Conservation (phyloP, 1,284 basidiomycete species). For the Austroboletus niveus region DNA sequence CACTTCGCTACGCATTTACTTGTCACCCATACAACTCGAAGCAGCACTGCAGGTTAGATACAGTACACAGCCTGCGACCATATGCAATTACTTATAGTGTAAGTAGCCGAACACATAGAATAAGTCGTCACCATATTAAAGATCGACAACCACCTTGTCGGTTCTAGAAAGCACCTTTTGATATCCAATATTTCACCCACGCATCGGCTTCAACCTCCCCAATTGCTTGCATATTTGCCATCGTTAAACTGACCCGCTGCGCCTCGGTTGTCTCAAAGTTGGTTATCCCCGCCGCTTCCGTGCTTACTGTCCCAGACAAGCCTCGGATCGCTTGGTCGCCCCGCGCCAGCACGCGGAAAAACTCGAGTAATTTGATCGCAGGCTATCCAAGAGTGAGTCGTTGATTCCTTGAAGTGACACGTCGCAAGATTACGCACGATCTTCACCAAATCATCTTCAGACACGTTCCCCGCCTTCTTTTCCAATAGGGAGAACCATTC, state of each 20-base stretch:
- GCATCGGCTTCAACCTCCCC: conserved; percentile 20
- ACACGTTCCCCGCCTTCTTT: background rate
- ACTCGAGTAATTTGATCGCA: background rate
- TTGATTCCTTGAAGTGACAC: no score
- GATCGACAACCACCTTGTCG: no score
- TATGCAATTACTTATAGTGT: no score
- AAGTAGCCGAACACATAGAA: no score
- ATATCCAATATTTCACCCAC: conserved; percentile 28
- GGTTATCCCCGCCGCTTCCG: conserved; percentile 20
- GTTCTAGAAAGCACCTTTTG: conserved; percentile 8
- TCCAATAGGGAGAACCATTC: background rate
- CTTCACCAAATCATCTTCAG: background rate
- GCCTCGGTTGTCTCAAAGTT: conserved; percentile 19
- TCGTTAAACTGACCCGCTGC: conserved; percentile 16
- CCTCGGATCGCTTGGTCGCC: background rate
- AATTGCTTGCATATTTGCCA: conserved; percentile 24
- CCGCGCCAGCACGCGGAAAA: background rate
- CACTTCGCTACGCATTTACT: no score
- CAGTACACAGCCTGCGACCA: no score
- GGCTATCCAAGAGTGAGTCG: background rate
- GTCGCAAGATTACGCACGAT: background rate
- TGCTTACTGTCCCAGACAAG: background rate
- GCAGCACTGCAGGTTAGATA: no score
- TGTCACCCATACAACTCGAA: no score
- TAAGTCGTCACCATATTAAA: no score